Percentiles rank a stretch among this genome's conserved stretches.
phyloP scores from a whole-genome alignment of 495 filamentous ascomycete species.

The Penicillium malachiteum region DNA sequence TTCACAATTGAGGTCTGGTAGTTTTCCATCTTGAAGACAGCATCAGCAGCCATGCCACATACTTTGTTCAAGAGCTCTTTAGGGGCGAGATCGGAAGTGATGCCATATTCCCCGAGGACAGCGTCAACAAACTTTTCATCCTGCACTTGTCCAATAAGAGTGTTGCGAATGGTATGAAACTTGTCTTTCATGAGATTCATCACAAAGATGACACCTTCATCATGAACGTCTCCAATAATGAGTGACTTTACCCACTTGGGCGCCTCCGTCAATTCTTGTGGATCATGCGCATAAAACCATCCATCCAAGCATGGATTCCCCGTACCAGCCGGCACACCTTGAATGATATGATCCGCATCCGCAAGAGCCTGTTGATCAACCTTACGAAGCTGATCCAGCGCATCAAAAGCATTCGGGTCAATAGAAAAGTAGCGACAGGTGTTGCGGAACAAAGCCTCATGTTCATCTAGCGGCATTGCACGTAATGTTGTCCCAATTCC shows the following conservation, averaged over 20 bases:
- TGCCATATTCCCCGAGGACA: constrained; percentile 6
- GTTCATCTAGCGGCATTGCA: neutral
- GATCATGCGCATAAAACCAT: constrained; percentile 12
- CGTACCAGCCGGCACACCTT: constrained; percentile 5
- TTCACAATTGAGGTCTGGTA: constrained; percentile 11
- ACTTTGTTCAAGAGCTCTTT: neutral
- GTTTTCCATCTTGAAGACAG: constrained; percentile 13
- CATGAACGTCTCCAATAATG: constrained; percentile 12
- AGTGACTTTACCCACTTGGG: constrained; percentile 8
- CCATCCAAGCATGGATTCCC: constrained; percentile 16
- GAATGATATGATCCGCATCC: constrained; percentile 13
- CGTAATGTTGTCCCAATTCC: constrained; percentile 7
- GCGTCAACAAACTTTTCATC: constrained; percentile 8
- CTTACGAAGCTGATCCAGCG: constrained; percentile 8
- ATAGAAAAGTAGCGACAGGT: constrained; percentile 13
- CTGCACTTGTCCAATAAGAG: constrained; percentile 4
- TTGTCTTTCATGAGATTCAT: constrained; percentile 11
- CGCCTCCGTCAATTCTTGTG: neutral
- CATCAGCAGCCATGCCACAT: constrained; percentile 6
- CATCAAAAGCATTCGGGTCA: constrained; percentile 3
- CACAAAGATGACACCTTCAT: constrained; percentile 14
- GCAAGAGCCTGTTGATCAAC: constrained; percentile 10
- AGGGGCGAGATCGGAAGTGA: neutral
- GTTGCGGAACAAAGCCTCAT: constrained; percentile 5
- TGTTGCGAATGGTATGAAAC: constrained; percentile 4